Percentiles rank a stretch among this genome's conserved stretches.
These are phyloP conservation scores for Apiospora malaysiana DNA, from an alignment of 2,329 filamentous ascomycete genomes.

Conservation along the genomic window DNA sequence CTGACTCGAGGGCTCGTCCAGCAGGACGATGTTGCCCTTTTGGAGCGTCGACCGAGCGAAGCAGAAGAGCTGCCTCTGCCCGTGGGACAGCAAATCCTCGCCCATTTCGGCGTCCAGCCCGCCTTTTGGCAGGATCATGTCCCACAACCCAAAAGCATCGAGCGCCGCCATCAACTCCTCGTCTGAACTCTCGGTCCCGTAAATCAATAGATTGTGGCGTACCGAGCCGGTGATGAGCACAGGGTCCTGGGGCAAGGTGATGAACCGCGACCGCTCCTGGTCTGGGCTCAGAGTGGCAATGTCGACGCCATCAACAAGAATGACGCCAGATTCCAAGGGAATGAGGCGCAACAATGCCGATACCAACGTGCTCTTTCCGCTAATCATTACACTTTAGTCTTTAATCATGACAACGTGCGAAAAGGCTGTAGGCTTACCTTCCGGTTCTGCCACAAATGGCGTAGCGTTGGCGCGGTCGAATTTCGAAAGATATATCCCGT, in stretches of 20 bases:
- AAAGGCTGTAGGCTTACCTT: too few species aligned
- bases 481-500: too few species aligned
- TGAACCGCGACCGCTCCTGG: neutral
- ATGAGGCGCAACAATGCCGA: neutral
- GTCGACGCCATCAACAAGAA: slow-evolving; percentile 20
- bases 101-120: slow-evolving; percentile 11
- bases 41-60: neutral
- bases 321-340: neutral
- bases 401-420: too few species aligned
- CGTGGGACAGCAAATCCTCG: neutral
- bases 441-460: too few species aligned
- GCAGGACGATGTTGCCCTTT: neutral
- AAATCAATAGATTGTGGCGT: neutral
- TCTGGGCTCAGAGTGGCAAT: slow-evolving; percentile 5
- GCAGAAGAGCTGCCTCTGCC: slow-evolving; percentile 9
- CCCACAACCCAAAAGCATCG: slow-evolving; percentile 9
- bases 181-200: slow-evolving; percentile 11
- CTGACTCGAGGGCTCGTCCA: neutral
- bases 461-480: too few species aligned
- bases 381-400: too few species aligned
- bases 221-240: slow-evolving; percentile 12
- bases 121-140: neutral
- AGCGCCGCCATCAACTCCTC: slow-evolving; percentile 6
- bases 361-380: neutral
- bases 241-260: slow-evolving; percentile 14